These are phyloP conservation scores for Metarhizium guizhouense DNA, from an alignment of 2,329 filamentous ascomycete genomes.

Conservation along the genomic window DNA sequence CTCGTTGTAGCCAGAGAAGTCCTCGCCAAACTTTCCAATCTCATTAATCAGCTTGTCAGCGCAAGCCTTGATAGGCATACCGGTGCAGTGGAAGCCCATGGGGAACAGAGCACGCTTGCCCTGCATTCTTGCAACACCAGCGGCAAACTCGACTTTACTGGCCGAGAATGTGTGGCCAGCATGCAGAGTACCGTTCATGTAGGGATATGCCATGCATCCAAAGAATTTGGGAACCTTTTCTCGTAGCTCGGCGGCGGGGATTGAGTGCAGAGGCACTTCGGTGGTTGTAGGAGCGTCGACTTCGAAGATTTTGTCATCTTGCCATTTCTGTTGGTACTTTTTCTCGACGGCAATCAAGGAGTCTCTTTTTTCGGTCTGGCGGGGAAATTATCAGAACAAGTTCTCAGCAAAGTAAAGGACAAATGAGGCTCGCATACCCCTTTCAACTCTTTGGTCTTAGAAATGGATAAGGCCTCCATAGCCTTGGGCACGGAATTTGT, in stretches of 20 bases:
- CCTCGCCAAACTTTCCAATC: conserved; percentile 77
- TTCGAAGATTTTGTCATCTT: conserved; percentile 58
- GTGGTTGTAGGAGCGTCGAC: conserved; percentile 70
- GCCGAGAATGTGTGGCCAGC: conserved; percentile 89
- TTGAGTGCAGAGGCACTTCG: conserved; percentile 68
- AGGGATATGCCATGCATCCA: conserved; percentile 47
- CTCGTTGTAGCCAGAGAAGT: conserved; percentile 70
- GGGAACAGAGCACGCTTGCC: conserved; percentile 84
- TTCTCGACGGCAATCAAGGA: conserved; percentile 76
- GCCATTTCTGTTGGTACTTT: conserved; percentile 72
- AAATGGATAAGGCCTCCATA: conserved; percentile 42
- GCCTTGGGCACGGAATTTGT: conserved; percentile 33
- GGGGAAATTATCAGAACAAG: neutral
- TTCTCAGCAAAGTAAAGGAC: neutral
- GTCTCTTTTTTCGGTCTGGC: conserved; percentile 77
- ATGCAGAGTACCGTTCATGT: conserved; percentile 84
- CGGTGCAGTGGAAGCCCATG: conserved; percentile 85
- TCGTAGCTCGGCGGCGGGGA: conserved; percentile 66
- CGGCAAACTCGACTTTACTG: conserved; percentile 86
- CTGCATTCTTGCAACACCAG: conserved; percentile 81
- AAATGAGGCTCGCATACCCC: conserved; percentile 32
- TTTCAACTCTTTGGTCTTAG: conserved; percentile 54
- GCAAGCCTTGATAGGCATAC: conserved; percentile 96
- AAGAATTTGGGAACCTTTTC: conserved; percentile 86
- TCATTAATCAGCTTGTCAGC: conserved; percentile 91